Evolutionary conservation across 177 flowering plant genomes (phyloP), one percentile per base, ranked within the genome.

Genomic region (Vitis hybrid): DNA sequence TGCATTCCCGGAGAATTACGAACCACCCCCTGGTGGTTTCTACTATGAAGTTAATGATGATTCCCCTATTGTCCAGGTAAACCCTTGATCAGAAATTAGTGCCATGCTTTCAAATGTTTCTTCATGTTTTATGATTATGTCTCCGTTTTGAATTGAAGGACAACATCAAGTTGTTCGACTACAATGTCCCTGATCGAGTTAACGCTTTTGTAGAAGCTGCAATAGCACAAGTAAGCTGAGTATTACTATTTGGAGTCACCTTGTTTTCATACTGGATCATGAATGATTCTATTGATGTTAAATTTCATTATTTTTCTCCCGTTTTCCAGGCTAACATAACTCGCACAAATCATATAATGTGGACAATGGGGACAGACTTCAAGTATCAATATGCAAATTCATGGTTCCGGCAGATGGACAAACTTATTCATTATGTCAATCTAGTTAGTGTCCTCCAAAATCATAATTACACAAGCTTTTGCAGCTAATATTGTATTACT

Each of bases 341-440:
- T 64, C 84, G 97, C 60, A 87, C 97, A 75, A 89, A 96, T 80
- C 99, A 96, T 80, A 81, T 94, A 56, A 94, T 96, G 99, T 96
- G 90, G 90, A 92, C 97, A 15, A 94, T 94, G 99, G 99, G 99
- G 69, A 88, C 95, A 66, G 99, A 96, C 77, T 96, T 94, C 73
- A 87, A 86, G 80, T 96, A 96, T 76, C 99, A 96, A 67, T 96
- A 94, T 80, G 98, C 97, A 8, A 76, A 86, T 44, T 74, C 98
- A 59, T 96, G 99, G 99, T 96, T 87, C 82, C 69, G 91, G 74
- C 82, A 96, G 67, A 81, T 94, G 95, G 97, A 94, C 85, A 96
- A 96, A 82, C 81, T 96, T 38, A 90, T 96, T 73, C 99, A 96
- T 81, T 94, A 96, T 80, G 99, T 94, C 55, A 96, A 96, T 83